Base-by-base conservation (phyloP, 768 basidiomycete species). In the Solioccasus polychromus region DNA sequence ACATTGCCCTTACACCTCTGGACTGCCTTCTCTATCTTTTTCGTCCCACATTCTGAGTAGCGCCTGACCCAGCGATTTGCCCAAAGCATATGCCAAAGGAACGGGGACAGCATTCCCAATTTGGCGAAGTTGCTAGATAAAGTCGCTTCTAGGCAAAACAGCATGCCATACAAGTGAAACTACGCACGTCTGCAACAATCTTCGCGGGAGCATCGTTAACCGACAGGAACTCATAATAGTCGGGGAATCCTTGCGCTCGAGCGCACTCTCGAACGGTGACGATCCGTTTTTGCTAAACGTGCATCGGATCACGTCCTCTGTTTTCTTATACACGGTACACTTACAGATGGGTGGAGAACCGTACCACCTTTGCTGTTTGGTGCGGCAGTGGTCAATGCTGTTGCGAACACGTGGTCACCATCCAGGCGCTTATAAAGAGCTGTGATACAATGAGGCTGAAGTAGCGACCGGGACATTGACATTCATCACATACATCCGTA, bases 81-180 rank as follows among this genome's bases (percentile, higher is more conserved):
- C 84, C 2, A 88, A 68, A 3, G 84, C 83, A 9, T 75, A 66
- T 4, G 83, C 84, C 19, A 89, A 71, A 3, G 82, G 82, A 8
- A 87, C 73, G 3, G 87, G 85, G 7, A 88, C 87, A 3, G 86
- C 88, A 56, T 90, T 90, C 0, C 88, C 88, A 35, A 90, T 88
- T 51, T 89, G 88, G 39, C 76, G 71, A 45, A 82, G 70, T 80
- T 84, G 83, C 88, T 90, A 50, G 19, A 48, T 28, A 42, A 20
- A 8, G 28, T 47, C 28, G 30, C 17, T 5, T 18, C 15, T 54
- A 47, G 50, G 39, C 14, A 25, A 44, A 4, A 9, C 8, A 15
- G n/a, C 4, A 45, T 35, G 26, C 45, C 23, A 25, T 32, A 38
- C 18, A 22, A 42, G 38, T 22, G 29, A 25, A 35, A 25, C 12